A percentile compares a stretch with the other conserved stretches of the same genome.
Evolutionary conservation across 78 protist genomes (phyloP).

Genomic region (Speleostelium caveatum): DNA sequence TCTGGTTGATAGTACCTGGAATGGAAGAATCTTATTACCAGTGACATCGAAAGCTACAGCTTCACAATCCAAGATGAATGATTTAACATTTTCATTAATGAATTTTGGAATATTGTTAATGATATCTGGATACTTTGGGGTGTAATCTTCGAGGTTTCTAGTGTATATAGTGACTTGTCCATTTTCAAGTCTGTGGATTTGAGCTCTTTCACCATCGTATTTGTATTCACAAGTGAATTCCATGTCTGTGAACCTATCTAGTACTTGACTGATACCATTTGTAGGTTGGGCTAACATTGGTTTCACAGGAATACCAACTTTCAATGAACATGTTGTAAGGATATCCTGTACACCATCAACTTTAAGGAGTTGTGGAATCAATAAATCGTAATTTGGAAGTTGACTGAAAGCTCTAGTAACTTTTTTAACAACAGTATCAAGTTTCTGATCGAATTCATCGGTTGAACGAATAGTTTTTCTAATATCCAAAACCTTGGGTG

Average conservation of each 20-base stretch:
- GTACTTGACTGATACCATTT: slow-evolving; percentile 87
- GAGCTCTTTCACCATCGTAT: slow-evolving; percentile 99
- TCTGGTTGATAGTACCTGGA: slow-evolving; percentile 94
- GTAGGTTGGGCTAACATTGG: slow-evolving; percentile 99
- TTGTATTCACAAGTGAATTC: slow-evolving; percentile 98
- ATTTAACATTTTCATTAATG: slow-evolving; percentile 23
- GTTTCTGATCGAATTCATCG: slow-evolving; percentile 51
- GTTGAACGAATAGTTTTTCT: slow-evolving; percentile 4
- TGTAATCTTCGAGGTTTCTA: slow-evolving; percentile 95
- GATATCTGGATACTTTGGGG: slow-evolving; percentile 97
- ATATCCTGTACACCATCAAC: slow-evolving; percentile 53
- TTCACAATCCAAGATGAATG: slow-evolving; percentile 95
- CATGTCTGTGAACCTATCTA: slow-evolving; percentile 87
- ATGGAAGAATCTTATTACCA: slow-evolving; percentile 89
- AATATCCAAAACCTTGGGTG: not conserved
- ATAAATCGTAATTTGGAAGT: slow-evolving; percentile 87
- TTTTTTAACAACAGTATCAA: not conserved
- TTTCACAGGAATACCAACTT: slow-evolving; percentile 94
- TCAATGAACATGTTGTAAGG: slow-evolving; percentile 31
- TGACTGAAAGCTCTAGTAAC: slow-evolving; percentile 77
- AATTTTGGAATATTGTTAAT: slow-evolving; percentile 51
- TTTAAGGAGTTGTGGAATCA: slow-evolving; percentile 80
- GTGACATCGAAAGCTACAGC: slow-evolving; percentile 94
- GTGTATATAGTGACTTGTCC: slow-evolving; percentile 90
- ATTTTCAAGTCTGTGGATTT: slow-evolving; percentile 74